Evolutionary conservation across 1,284 basidiomycete species (phyloP).

Genomic region (Boletellus dicymbophilus): DNA sequence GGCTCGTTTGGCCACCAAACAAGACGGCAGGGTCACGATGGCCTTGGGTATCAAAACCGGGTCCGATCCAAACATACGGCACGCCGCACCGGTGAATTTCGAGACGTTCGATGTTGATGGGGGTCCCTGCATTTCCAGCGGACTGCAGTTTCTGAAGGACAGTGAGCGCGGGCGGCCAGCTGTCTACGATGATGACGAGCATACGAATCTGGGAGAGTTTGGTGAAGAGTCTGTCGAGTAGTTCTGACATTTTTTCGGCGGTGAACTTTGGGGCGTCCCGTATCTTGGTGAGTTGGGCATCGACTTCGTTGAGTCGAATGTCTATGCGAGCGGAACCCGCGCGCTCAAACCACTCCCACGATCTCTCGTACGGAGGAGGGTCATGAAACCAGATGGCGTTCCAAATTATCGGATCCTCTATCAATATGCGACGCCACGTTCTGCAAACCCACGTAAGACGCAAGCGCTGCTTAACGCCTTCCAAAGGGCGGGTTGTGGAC

Average conservation of each 20-base stretch:
- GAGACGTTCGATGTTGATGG: constrained; percentile 50
- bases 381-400: constrained; percentile 61
- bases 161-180: constrained; percentile 50
- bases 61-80: constrained; percentile 46
- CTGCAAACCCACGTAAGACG: constrained; percentile 58
- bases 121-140: constrained; percentile 34
- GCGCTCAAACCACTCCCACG: constrained; percentile 54
- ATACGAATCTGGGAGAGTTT: constrained; percentile 55
- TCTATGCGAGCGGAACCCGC: constrained; percentile 54
- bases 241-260: constrained; percentile 40
- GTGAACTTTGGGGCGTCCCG: constrained; percentile 37
- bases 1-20: constrained; percentile 47
- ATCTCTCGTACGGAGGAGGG: constrained; percentile 45
- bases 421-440: constrained; percentile 51
- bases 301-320: constrained; percentile 52
- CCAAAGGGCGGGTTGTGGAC: constrained; percentile 38
- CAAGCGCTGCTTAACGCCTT: constrained; percentile 43
- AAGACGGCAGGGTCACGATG: constrained; percentile 39
- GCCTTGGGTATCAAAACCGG: constrained; percentile 35
- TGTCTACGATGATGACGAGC: constrained; percentile 52
- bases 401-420: constrained; percentile 57
- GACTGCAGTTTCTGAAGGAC: constrained; percentile 48
- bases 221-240: constrained; percentile 48
- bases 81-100: constrained; percentile 57
- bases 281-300: constrained; percentile 14